Base-by-base conservation (phyloP, 352 stramenopile genomes). In the Phytophthora sojae region DNA sequence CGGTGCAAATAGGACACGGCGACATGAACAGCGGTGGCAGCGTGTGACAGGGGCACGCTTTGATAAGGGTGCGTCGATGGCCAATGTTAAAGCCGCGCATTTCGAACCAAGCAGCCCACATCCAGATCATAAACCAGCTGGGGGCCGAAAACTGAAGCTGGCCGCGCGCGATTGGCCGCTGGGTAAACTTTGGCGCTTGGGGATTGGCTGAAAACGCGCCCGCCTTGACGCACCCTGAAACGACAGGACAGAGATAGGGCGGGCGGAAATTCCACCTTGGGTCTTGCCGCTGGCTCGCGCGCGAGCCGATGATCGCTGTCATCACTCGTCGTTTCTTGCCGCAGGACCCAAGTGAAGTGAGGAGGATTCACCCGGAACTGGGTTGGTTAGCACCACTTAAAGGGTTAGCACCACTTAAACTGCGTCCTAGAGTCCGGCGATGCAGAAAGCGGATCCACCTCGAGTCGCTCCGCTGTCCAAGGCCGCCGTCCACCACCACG, bases 61-160 rank as follows among this genome's bases (percentile, higher is more conserved):
- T 42, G 29, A 32, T 32, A 17, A 42, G 35, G 35, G 14, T 12
- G 35, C 32, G 1, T 11, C 42, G 15, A 15, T 15, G 42, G 12
- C 12, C 26, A 15, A 57, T 52, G 39, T 23, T 47, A 64, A 64
- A 56, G 35, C 51, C 39, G 17, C 15, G n/a, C n/a, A n/a, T n/a
- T n/a, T n/a, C n/a, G 44, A 69, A 64, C 62, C 62, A 65, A 66
- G 64, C 64, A 52, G 8, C 15, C 12, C 64, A 71, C 56, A 71
- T 71, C 64, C 56, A 66, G 56, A 65, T 60, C 56, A 65, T 51
- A 6, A 35, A 50, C 17, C 63, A 70, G 63, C 63, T 70, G 29
- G 11, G 65, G 44, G 17, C 17, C 23, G 23, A 68, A 71, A 75
- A 67, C 68, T 76, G 68, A 75, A 76, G 57, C 35, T 21, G 42